These are phyloP conservation scores for Candida pseudoglaebosa DNA, from an alignment of 805 yeast genomes.

Conservation along the genomic window DNA sequence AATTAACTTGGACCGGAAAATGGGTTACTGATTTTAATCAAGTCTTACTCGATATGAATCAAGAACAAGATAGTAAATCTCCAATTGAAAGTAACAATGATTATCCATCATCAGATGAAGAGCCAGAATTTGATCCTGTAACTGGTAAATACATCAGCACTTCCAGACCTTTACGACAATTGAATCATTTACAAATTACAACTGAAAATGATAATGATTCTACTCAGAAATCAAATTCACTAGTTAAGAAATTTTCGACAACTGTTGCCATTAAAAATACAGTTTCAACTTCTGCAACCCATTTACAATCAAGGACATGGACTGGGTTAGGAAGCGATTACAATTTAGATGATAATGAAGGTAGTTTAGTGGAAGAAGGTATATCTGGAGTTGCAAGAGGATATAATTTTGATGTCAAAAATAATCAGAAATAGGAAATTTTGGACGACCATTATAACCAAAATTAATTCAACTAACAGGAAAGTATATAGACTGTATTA, in stretches of 20 bases:
- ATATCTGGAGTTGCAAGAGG: slow-evolving; percentile 87
- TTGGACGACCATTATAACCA: too few relatives aligned
- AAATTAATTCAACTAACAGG: too few relatives aligned
- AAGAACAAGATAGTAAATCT: slow-evolving; percentile 25
- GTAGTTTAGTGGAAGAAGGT: slow-evolving; percentile 81
- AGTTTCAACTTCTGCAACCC: slow-evolving; percentile 82
- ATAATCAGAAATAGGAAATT: slow-evolving; percentile 4
- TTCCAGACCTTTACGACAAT: slow-evolving; percentile 70
- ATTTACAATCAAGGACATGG: slow-evolving; percentile 75
- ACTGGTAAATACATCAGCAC: slow-evolving; percentile 71
- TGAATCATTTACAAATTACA: slow-evolving; percentile 62
- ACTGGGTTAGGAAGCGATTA: slow-evolving; percentile 89
- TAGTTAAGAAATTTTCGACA: slow-evolving; percentile 55
- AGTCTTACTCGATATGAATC: slow-evolving; percentile 41
- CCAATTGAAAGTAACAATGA: slow-evolving; percentile 17
- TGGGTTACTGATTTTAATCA: slow-evolving; percentile 82
- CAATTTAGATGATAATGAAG: slow-evolving; percentile 31
- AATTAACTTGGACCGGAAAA: slow-evolving; percentile 85
- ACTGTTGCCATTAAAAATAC: slow-evolving; percentile 68
- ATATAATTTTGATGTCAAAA: slow-evolving; percentile 43
- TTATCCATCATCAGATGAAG: slow-evolving; percentile 37
- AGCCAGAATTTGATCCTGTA: slow-evolving; percentile 85
- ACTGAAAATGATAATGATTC: slow-evolving; percentile 23
- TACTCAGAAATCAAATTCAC: slow-evolving; percentile 21
- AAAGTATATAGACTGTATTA: too few relatives aligned